Evolutionary conservation across 176 grass and related monocot genomes (phyloP), one percentile per base, ranked within the genome.

Genomic region (Rhynchospora pubera): DNA sequence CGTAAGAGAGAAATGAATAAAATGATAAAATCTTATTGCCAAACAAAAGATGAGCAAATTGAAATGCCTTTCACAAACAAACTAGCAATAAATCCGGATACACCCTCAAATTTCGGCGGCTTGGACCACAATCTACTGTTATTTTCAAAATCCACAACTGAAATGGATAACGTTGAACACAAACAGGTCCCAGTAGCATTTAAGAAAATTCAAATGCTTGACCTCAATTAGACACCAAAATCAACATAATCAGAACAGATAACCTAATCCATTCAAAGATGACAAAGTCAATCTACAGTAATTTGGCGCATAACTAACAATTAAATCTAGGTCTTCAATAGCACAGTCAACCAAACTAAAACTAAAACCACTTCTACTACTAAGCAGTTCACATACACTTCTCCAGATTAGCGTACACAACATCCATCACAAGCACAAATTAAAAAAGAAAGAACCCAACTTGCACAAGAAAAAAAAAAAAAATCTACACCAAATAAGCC

Each of bases 331-430:
- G 43, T 85, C 82, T 2, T 60, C 78, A 83, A 80, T 68, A 83
- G 65, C 72, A 79, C 13, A 86, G 82, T 83, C 24, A 91, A 78
- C 75, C 50, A 78, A 81, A 50, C 43, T 81, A 81, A 65, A 47
- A 62, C 32, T 32, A 69, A 23, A 32, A 66, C 42, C 3, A 74
- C 22, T 50, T 7, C 75, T 69, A 76, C 57, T 76, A 73, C 22
- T 11, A 32, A 80, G 3, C 9, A 84, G 34, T 58, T 73, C 85
- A 79, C 82, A 85, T 16, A 53, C 55, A 78, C 28, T 70, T 57
- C 56, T 78, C 71, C 6, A 66, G 74, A 89, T 82, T 78, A 91
- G 72, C 65, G 62, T 85, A 88, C 81, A 92, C 34, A 79, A 45
- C 32, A 89, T 8, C 15, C 58, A 80, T 5, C 84, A 80, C 57